Evolutionary conservation across 306 rosid species (phyloP), one percentile per base, ranked within the genome.

Genomic region (Pueraria montana): DNA sequence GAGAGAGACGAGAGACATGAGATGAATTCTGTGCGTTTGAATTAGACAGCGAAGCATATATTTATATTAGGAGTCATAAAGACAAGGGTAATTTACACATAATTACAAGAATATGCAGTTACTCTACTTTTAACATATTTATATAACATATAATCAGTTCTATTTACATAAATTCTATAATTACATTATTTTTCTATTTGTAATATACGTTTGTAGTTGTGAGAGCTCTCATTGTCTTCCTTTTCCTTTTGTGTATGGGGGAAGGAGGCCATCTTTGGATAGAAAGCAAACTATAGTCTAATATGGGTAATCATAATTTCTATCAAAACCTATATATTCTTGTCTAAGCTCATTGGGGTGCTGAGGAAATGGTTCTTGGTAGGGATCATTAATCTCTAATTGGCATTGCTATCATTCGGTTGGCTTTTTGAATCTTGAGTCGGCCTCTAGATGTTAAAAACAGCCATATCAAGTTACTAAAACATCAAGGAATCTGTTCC

Each of bases 351-450:
- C 24, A 53, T 53, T 65, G 34, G 34, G 40, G 40, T n/a, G n/a
- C n/a, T 61, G 27, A 58, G 61, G n/a, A 76, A 74, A 43, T 43
- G 46, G 59, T 62, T 77, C 20, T 8, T n/a, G 59, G 45, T 62
- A 26, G 46, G 16, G 45, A 43, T 56, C 21, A 38, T 55, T 14
- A 62, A 45, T 45, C 68, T 63, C 16, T 45, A 77, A 45, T 48
- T 18, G 62, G 62, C 62, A 55, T 55, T 62, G 23, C 38, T 36
- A 74, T 38, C 50, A 53, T 43, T 58, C 32, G 30, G 27, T 10
- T 9, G 23, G 74, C 40, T 65, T 78, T 17, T 34, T 34, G 5
- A 34, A 34, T 65, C 52, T 18, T 65, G 53, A 32, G 43, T 26
- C 26, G 16, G 24, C 38, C 58, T 18, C 40, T 65, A 18, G n/a